These are phyloP conservation scores for Cercospora janseana DNA, from an alignment of 2,329 filamentous ascomycete genomes.

Conservation along the genomic window DNA sequence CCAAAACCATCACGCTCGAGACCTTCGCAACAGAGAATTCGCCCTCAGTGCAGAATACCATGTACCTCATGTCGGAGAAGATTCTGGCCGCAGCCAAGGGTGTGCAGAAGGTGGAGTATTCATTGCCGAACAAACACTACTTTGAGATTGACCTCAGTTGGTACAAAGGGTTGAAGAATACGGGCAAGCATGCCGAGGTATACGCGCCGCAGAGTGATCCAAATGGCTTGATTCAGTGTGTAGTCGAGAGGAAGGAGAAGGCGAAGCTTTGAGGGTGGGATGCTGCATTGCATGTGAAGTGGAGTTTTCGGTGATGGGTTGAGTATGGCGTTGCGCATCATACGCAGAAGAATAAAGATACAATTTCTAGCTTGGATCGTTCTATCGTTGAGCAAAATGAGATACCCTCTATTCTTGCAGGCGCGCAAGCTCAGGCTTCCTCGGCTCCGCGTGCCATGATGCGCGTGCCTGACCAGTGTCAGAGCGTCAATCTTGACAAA, in stretches of 20 bases:
- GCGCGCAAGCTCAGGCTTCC: no score
- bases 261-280: constrained; percentile 27
- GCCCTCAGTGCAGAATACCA: constrained; percentile 91
- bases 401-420: no score
- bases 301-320: background rate
- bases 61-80: constrained; percentile 96
- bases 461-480: no score
- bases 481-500: no score
- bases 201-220: constrained; percentile 90
- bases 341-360: no score
- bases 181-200: constrained; percentile 90
- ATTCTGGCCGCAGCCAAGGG: constrained; percentile 75
- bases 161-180: constrained; percentile 95
- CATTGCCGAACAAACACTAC: constrained; percentile 97
- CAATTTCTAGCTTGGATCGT: no score
- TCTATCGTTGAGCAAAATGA: no score
- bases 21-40: constrained; percentile 88
- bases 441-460: no score
- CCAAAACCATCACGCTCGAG: constrained; percentile 82
- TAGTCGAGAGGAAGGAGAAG: constrained; percentile 62
- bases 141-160: constrained; percentile 96
- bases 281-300: background rate
- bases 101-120: constrained; percentile 72
- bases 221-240: constrained; percentile 94
- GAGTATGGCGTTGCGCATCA: no score